Base-by-base conservation (phyloP, 2,329 filamentous ascomycete species). In the Fusarium musae region DNA sequence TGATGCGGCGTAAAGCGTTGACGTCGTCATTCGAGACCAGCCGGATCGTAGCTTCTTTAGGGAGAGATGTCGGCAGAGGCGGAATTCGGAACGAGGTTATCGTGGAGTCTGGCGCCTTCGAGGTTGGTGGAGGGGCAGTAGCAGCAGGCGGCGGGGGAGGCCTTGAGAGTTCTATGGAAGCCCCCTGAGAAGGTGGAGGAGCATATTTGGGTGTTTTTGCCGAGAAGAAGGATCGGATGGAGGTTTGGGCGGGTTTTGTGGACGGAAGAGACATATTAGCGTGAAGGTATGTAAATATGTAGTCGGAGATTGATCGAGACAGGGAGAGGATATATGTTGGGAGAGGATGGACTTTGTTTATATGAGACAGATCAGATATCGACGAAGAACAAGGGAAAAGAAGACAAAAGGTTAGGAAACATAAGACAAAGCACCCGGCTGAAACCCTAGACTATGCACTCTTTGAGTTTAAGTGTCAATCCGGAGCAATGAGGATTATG, bases 151-250 rank as follows among this genome's bases (percentile, higher is more conserved):
- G 59, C 69, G 44, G 66, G 47, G 72, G 71, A 43, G 66, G 64
- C 47, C 68, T 53, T 46, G 76, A 60, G 44, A 77, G 65, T 56
- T 75, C 59, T 61, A 67, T 53, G 76, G 66, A 57, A 70, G 74
- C 64, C n/a, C 65, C 47, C 49, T 73, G 62, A 40, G 77, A 72
- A 12, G 81, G 80, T 13, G 82, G 82, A 62, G 82, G 79, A 50
- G 78, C 79, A 80, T 82, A 81, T 60, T 80, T 78, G 46, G 81
- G 78, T 30, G 84, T 78, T 73, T 87, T 87, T 63, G 83, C 82
- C 47, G 83, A 84, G 80, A 92, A 91, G 83, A 92, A 92, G 60
- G 88, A 90, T 60, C 87, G 87, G 75, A 92, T 91, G 50, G 89
- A 91, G 43, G 86, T 81, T 77, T 91, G 87, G 30, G 81, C 77